These are phyloP conservation scores for Thamnidium elegans DNA, from an alignment of 192 early-diverging fungal species.

Conservation along the genomic window DNA sequence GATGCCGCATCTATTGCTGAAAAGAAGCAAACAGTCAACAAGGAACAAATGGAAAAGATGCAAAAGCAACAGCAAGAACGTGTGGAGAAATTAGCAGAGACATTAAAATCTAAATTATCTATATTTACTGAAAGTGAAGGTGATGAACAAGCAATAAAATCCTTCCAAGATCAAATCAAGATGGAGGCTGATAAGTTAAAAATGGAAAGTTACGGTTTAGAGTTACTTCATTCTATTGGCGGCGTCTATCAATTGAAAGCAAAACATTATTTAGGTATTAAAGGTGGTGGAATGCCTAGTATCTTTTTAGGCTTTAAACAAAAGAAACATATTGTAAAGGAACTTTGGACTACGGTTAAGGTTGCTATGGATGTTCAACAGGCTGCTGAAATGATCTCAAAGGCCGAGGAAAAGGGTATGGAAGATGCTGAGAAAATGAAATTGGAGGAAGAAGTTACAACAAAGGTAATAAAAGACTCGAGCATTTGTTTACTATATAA, in stretches of 20 bases:
- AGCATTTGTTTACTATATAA: no score
- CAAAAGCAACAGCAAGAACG: slow-evolving; percentile 56
- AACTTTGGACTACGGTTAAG: slow-evolving; percentile 33
- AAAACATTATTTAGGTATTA: slow-evolving; percentile 58
- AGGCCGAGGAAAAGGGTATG: slow-evolving; percentile 26
- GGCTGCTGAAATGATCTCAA: slow-evolving; percentile 26
- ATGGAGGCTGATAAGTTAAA: slow-evolving; percentile 80
- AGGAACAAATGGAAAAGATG: slow-evolving; percentile 51
- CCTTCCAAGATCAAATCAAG: slow-evolving; percentile 61
- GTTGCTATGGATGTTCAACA: slow-evolving; percentile 33
- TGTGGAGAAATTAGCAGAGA: slow-evolving; percentile 59
- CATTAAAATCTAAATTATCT: slow-evolving; percentile 64
- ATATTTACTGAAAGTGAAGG: slow-evolving; percentile 65
- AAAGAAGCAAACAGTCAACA: slow-evolving; percentile 39
- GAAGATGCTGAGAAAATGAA: slow-evolving; percentile 34
- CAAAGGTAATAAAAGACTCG: no score
- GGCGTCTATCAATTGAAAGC: slow-evolving; percentile 77
- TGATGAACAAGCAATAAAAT: slow-evolving; percentile 47
- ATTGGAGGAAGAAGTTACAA: slow-evolving; percentile 37
- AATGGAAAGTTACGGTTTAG: slow-evolving; percentile 78
- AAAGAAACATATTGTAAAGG: slow-evolving; percentile 49
- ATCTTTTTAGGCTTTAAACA: slow-evolving; percentile 40
- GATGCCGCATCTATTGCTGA: slow-evolving; percentile 30
- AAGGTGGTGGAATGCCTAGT: slow-evolving; percentile 43
- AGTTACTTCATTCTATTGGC: slow-evolving; percentile 82